Evolutionary conservation across 352 stramenopile species (phyloP), one percentile per base, ranked within the genome.

Genomic region (Thalassiosira mediterranea): DNA sequence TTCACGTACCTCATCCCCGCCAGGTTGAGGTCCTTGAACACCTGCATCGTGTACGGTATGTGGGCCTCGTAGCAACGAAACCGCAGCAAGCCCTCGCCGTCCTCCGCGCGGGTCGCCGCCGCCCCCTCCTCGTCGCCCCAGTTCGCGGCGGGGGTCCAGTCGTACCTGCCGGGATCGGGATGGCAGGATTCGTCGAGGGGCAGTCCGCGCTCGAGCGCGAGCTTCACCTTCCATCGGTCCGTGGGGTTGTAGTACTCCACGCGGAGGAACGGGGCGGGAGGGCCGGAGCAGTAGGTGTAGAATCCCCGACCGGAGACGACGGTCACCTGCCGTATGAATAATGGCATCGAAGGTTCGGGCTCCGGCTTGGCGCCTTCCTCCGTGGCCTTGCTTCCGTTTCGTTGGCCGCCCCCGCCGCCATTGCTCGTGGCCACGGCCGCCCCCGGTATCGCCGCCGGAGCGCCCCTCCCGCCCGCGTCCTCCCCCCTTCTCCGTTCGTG

Each of bases 11-110:
- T 81, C 83, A 92, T 88, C 7, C 88, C 88, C 8, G 88, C 76
- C 34, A 94, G 60, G 57, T 92, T 94, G 23, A 69, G 87, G 72
- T 94, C 88, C 56, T 94, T 94, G 60, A 94, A 94, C 25, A 94
- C 85, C 58, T 94, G 88, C 86, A 94, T 94, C 0, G 86, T 92
- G 61, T 91, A 94, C 0, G 88, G 88, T 56, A 94, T 94, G 54
- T 94, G 88, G 32, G 84, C 88, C 68, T 94, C 88, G 44, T 94
- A 94, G 56, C 86, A 92, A 72, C 88, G 73, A 65, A 94, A 92
- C 54, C 69, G 78, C 11, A 92, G 67, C 7, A 60, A 34, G 44
- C 67, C 63, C 21, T 80, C 64, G 29, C 66, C 47, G 13, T 53
- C 42, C 46, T 38, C 37, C 4, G 49, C 57, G 23, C 52, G 38